Evolutionary conservation across 1,284 basidiomycete species (phyloP), one percentile per base, ranked within the genome.

Genomic region (Cryptococcus sp.): DNA sequence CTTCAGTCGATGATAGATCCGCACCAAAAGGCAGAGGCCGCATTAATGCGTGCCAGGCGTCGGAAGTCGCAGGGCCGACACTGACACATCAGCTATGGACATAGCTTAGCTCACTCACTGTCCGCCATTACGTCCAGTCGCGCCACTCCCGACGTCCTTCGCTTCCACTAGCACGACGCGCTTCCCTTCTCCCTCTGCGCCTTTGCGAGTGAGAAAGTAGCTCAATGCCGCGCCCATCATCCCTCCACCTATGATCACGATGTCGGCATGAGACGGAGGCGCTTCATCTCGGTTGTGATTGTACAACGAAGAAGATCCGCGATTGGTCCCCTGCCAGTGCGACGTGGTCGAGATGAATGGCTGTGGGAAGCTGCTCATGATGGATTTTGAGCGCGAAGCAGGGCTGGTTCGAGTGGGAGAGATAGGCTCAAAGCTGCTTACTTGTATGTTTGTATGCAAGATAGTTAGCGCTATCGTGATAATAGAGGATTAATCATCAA

Each of bases 241-340:
- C 19, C 61, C 61, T 5, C 61, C 61, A 22, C 61, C 61, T 5
- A 63, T 48, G 38, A 63, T 57, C 10, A 63, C 40, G 39, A 60
- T 47, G 49, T 63, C 61, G 6, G 58, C 61, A 19, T 47, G 17
- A 0, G 16, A 17, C 3, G 58, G 58, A 5, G 54, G 19, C 13
- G 27, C 35, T 19, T 17, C 57, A 47, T 16, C 19, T 11, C 16
- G 20, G 30, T 43, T 43, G 46, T 59, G 57, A 16, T 27, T 19
- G 45, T 54, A 54, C 15, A 59, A 47, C 7, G 57, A 55, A 11
- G 20, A 15, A 17, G 53, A 38, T 11, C 57, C 57, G 4, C 52
- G 54, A 45, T 66, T 58, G 19, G 66, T 63, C 40, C 62, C 66
- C 47, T 70, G 66, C 68, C 68, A 70, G 59, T 70, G 63, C 2